Percentiles rank a stretch among this genome's conserved stretches.
Conservation (phyloP, 1,284 basidiomycete species). For the Phenoliferia sp. region DNA sequence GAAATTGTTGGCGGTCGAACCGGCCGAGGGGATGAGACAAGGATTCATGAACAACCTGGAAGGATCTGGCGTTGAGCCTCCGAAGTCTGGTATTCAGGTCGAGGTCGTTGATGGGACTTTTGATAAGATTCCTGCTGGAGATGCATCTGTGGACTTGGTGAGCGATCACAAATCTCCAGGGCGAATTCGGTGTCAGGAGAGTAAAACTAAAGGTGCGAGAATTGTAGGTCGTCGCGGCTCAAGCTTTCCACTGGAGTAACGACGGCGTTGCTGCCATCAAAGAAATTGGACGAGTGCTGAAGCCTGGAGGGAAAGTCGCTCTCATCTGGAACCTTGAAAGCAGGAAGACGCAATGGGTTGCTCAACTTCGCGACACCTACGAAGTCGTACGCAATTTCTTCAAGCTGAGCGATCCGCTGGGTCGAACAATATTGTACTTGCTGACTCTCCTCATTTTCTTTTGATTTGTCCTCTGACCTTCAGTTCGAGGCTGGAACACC, state of each 20-base stretch:
- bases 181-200: not conserved
- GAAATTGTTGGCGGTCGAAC: conserved; percentile 44
- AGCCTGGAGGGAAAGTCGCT: conserved; percentile 40
- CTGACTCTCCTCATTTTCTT: no score
- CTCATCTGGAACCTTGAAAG: conserved; percentile 43
- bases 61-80: conserved; percentile 5
- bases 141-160: conserved; percentile 42
- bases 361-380: conserved; percentile 28
- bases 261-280: conserved; percentile 19
- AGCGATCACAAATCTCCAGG: conserved; percentile 34
- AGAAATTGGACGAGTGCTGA: conserved; percentile 44
- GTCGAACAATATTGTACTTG: not conserved
- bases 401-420: not conserved
- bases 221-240: not conserved
- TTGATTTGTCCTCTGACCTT: no score
- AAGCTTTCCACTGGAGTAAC: conserved; percentile 32
- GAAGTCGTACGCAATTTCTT: conserved; percentile 19
- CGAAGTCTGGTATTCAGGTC: conserved; percentile 7
- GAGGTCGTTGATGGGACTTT: conserved; percentile 43
- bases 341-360: conserved; percentile 30
- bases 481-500: conserved; percentile 25
- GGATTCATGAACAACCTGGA: conserved; percentile 36
- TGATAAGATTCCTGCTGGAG: conserved; percentile 39
- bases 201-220: not conserved
- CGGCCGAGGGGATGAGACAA: conserved; percentile 45